These are phyloP conservation scores for Plantago rigida DNA, from an alignment of 305 asterid species.

Conservation along the genomic window DNA sequence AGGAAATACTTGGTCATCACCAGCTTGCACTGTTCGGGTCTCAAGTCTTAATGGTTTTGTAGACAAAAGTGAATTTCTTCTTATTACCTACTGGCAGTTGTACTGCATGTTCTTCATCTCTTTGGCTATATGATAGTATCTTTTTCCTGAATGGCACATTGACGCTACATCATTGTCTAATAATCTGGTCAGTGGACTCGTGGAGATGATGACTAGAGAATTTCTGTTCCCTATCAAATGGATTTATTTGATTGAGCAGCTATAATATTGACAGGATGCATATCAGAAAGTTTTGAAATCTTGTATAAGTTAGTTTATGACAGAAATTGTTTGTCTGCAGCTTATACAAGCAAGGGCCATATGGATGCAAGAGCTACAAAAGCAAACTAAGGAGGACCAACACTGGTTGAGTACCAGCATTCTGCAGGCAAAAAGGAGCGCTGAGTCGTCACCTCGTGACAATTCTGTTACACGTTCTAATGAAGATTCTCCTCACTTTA, in stretches of 20 bases:
- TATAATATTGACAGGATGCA: too few relatives aligned
- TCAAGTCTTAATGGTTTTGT: too few relatives aligned
- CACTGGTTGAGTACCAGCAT: constrained; percentile 44
- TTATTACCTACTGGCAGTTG: too few relatives aligned
- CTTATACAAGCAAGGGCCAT: constrained; percentile 64
- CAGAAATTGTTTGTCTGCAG: constrained; percentile 33
- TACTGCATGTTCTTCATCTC: too few relatives aligned
- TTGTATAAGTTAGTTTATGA: too few relatives aligned
- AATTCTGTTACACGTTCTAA: constrained; percentile 29
- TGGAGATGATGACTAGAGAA: constrained; percentile 83
- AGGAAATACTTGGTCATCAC: neutral
- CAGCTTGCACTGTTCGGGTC: too few relatives aligned
- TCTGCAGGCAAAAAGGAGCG: constrained; percentile 35
- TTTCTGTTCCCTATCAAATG: neutral
- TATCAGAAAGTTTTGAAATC: too few relatives aligned
- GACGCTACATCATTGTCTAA: too few relatives aligned
- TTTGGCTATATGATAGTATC: too few relatives aligned
- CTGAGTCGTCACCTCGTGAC: constrained; percentile 38
- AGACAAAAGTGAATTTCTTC: too few relatives aligned
- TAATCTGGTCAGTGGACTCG: constrained; percentile 30
- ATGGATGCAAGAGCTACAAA: constrained; percentile 93
- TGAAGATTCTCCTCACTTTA: constrained; percentile 39
- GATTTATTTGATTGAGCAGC: too few relatives aligned
- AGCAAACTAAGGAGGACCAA: constrained; percentile 51
- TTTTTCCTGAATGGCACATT: too few relatives aligned